Conservation (phyloP, 2,329 filamentous ascomycete species). For the Coniochaeta prunicola region DNA sequence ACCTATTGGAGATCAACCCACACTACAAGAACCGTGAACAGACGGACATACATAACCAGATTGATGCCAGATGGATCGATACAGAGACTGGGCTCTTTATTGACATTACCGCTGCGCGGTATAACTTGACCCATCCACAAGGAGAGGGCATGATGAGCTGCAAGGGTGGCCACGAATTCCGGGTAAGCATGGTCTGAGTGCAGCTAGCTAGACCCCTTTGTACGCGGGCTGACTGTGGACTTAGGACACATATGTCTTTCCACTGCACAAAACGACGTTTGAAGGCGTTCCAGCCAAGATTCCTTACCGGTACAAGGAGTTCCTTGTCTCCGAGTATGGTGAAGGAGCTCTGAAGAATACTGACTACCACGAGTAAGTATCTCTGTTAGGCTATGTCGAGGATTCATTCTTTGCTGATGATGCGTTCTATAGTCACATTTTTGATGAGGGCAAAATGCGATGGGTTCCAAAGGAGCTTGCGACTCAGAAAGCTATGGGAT, state of each 20-base stretch:
- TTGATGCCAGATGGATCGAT: conserved; percentile 44
- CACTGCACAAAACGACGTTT: conserved; percentile 60
- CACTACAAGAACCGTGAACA: conserved; percentile 28
- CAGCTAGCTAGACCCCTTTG: too few relatives aligned
- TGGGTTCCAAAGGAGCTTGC: conserved; percentile 15
- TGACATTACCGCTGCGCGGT: conserved; percentile 43
- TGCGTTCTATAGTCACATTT: conserved; percentile 4
- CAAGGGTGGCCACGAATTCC: conserved; percentile 44
- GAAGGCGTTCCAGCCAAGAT: conserved; percentile 61
- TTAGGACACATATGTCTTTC: conserved; percentile 55
- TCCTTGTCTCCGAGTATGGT: conserved; percentile 52
- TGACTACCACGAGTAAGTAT: conserved; percentile 43
- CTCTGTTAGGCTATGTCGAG: not conserved
- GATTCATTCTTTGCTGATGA: not conserved
- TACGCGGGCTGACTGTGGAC: conserved; percentile 3
- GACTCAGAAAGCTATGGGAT: not conserved
- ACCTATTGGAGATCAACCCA: conserved; percentile 43
- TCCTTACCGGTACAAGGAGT: conserved; percentile 53
- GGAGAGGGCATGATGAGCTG: conserved; percentile 39
- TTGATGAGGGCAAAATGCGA: conserved; percentile 11
- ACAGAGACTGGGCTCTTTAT: conserved; percentile 39
- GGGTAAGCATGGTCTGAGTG: conserved; percentile 21
- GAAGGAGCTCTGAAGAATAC: conserved; percentile 41
- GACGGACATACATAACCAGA: conserved; percentile 31
- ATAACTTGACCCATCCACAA: conserved; percentile 34